phyloP scores from a whole-genome alignment of 2,329 filamentous ascomycete genomes.

The Orbilia javanica region DNA sequence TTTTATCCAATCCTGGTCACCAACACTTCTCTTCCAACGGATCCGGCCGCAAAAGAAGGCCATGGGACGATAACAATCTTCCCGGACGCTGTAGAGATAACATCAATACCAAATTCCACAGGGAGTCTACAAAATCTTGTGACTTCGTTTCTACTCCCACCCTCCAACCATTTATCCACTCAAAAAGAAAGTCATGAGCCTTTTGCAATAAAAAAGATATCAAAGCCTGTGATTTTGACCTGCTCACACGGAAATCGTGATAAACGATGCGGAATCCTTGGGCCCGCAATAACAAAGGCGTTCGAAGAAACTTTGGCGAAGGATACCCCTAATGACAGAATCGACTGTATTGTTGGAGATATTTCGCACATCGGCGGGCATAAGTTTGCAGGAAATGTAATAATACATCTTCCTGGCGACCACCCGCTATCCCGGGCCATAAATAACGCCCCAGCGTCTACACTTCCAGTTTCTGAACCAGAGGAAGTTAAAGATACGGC shows the following conservation, averaged over 20 bases:
- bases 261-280: conserved; percentile 82
- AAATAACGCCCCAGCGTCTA: conserved; percentile 23
- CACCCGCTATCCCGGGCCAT: conserved; percentile 32
- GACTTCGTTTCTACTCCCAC: conserved; percentile 41
- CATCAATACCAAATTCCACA: conserved; percentile 24
- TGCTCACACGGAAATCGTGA: conserved; percentile 90
- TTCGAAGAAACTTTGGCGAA: conserved; percentile 65
- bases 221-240: conserved; percentile 75
- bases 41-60: neutral
- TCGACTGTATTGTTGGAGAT: conserved; percentile 74
- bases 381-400: conserved; percentile 87
- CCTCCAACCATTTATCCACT: conserved; percentile 3
- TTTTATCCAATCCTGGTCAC: conserved; percentile 60
- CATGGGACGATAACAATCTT: conserved; percentile 58
- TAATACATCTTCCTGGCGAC: conserved; percentile 76
- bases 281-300: conserved; percentile 77
- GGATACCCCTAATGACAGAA: neutral
- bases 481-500: conserved; percentile 65
- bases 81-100: conserved; percentile 56
- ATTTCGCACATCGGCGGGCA: conserved; percentile 87
- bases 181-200: neutral
- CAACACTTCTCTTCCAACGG: conserved; percentile 57
- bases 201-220: conserved; percentile 32
- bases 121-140: conserved; percentile 40
- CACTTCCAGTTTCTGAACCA: conserved; percentile 65